Conservation (phyloP, 2,329 filamentous ascomycete species). For the Chalaropsis thielavioides region DNA sequence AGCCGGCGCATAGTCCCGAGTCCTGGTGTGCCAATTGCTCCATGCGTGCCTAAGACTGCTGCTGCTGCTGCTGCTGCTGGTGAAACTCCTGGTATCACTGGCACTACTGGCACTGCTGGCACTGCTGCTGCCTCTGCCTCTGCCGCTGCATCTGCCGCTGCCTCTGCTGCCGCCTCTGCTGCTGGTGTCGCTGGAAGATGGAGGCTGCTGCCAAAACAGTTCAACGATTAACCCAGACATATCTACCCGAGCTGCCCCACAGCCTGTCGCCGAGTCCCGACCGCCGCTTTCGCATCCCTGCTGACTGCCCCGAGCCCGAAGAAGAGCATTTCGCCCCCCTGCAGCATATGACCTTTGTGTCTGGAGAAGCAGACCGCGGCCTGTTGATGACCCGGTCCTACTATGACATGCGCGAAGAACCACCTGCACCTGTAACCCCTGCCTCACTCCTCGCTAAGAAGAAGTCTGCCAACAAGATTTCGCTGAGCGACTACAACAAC, state of each 20-base stretch:
- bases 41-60: conserved; percentile 11
- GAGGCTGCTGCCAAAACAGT: conserved; percentile 45
- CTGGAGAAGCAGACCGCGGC: conserved; percentile 40
- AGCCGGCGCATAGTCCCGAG: conserved; percentile 7
- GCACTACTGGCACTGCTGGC: background rate
- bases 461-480: conserved; percentile 37
- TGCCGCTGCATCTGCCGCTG: background rate
- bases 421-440: conserved; percentile 27
- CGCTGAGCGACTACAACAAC: conserved; percentile 45
- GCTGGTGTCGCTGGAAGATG: conserved; percentile 26
- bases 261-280: conserved; percentile 37
- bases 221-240: conserved; percentile 37
- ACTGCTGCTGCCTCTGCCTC: conserved; percentile 1
- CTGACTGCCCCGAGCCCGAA: conserved; percentile 31
- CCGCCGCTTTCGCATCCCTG: conserved; percentile 33
- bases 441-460: conserved; percentile 31
- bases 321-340: conserved; percentile 37
- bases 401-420: conserved; percentile 43
- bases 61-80: background rate
- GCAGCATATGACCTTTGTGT: conserved; percentile 44
- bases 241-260: conserved; percentile 39
- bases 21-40: conserved; percentile 3
- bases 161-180: background rate
- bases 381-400: conserved; percentile 41
- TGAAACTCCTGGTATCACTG: no score